Conservation (phyloP, 306 rosid genomes). For the Prinsepia uniflora region DNA sequence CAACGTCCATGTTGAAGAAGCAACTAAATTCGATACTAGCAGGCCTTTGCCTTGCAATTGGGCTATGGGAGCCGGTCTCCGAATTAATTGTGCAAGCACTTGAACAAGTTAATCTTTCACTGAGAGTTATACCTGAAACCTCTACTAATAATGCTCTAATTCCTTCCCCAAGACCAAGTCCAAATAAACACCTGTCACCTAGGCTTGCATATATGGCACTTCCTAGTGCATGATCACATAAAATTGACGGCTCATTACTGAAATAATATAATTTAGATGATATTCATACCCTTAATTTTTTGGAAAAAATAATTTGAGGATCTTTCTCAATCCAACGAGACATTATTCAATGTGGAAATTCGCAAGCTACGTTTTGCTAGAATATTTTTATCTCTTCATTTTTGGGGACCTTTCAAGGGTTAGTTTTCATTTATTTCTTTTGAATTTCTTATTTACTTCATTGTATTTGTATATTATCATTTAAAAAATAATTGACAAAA, state of each 20-base stretch:
- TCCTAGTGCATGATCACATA: constrained; percentile 44
- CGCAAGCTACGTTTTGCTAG: background rate
- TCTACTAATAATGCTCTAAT: constrained; percentile 34
- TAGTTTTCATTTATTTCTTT: background rate
- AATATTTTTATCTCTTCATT: background rate
- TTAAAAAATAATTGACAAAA: background rate
- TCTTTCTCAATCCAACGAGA: no score
- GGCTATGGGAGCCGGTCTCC: constrained; percentile 55
- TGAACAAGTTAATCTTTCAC: constrained; percentile 66
- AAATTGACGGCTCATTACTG: background rate
- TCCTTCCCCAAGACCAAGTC: constrained; percentile 76
- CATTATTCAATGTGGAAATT: no score
- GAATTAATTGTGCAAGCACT: constrained; percentile 68
- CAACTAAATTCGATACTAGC: constrained; percentile 22
- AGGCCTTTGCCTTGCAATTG: constrained; percentile 46
- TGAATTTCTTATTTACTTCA: background rate
- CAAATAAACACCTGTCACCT: constrained; percentile 61
- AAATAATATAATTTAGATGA: background rate
- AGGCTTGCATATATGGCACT: constrained; percentile 53
- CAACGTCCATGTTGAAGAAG: constrained; percentile 14
- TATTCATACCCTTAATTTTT: background rate
- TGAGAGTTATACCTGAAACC: constrained; percentile 35
- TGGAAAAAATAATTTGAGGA: background rate
- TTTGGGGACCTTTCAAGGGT: background rate
- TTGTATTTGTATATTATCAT: background rate